A percentile compares a stretch with the other conserved stretches of the same genome.
phyloP scores from a whole-genome alignment of 1,139 yeast genomes.

The Taphrina pruni region DNA sequence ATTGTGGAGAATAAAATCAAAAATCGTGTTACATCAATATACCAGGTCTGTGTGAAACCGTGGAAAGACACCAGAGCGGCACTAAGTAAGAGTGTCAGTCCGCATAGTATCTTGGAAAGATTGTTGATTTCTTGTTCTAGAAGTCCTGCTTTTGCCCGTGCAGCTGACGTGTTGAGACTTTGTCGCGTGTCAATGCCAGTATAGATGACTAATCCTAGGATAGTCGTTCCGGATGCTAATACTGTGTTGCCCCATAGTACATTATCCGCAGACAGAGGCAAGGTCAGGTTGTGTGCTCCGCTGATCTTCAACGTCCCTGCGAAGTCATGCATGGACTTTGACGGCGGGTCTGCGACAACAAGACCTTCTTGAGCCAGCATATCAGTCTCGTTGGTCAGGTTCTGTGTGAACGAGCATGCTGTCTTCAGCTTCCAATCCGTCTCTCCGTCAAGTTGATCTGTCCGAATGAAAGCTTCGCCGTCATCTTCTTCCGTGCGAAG shows the following conservation, averaged over 20 bases:
- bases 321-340: conserved; percentile 80
- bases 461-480: conserved; percentile 92
- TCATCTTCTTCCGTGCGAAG: conserved; percentile 77
- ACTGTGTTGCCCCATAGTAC: conserved; percentile 99
- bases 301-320: conserved; percentile 57
- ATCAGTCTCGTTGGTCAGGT: conserved; percentile 18
- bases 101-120: conserved; percentile 85
- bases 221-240: conserved; percentile 86
- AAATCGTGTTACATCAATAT: conserved; percentile 85
- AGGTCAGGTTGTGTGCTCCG: conserved; percentile 51
- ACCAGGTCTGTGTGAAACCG: conserved; percentile 82
- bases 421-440: conserved; percentile 94
- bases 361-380: conserved; percentile 47
- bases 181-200: conserved; percentile 95
- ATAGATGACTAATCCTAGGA: conserved; percentile 81
- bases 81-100: conserved; percentile 80
- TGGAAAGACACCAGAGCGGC: conserved; percentile 76
- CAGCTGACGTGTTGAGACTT: conserved; percentile 66
- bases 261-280: conserved; percentile 84
- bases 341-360: conserved; percentile 74
- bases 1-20: conserved; percentile 90
- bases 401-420: conserved; percentile 33
- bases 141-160: conserved; percentile 85
- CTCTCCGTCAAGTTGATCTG: conserved; percentile 98
- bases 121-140: conserved; percentile 88